A percentile compares a stretch with the other conserved stretches of the same genome.
phyloP scores from a whole-genome alignment of 179 eudicot species.

The Actinidia arguta region DNA sequence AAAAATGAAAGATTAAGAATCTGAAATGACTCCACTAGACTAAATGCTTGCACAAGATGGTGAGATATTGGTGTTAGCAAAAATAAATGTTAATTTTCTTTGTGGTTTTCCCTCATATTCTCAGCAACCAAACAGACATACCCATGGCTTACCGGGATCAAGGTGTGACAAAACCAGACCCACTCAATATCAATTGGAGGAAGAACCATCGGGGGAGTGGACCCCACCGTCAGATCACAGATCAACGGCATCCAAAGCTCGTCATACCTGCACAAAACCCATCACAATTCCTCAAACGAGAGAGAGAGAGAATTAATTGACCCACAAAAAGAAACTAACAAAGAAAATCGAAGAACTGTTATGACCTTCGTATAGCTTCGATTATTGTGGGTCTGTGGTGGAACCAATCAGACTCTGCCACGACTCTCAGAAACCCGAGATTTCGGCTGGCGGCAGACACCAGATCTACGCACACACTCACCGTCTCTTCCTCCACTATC shows the following conservation, averaged over 20 bases:
- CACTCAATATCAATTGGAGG: slow-evolving; percentile 95
- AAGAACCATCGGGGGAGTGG: slow-evolving; percentile 67
- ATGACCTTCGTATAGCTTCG: slow-evolving; percentile 72
- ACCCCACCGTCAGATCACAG: slow-evolving; percentile 60
- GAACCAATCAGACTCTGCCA: slow-evolving; percentile 68
- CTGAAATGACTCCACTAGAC: neutral
- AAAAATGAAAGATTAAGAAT: neutral
- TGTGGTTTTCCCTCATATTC: neutral
- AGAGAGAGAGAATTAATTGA: neutral
- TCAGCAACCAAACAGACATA: slow-evolving; percentile 17
- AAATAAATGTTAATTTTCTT: neutral
- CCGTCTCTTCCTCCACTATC: slow-evolving; percentile 45
- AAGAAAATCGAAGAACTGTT: neutral
- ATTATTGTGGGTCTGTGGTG: slow-evolving; percentile 48
- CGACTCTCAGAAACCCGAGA: slow-evolving; percentile 67
- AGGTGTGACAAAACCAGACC: slow-evolving; percentile 96
- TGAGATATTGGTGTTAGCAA: neutral
- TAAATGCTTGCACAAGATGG: neutral
- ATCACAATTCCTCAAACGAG: no score
- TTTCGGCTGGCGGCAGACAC: slow-evolving; percentile 78
- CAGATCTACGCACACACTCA: slow-evolving; percentile 54
- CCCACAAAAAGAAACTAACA: neutral
- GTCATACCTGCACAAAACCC: slow-evolving; percentile 62
- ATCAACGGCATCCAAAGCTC: slow-evolving; percentile 96
- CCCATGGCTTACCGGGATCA: slow-evolving; percentile 65